Base-by-base conservation (phyloP, 345 rosid species). In the Salix caprea region DNA sequence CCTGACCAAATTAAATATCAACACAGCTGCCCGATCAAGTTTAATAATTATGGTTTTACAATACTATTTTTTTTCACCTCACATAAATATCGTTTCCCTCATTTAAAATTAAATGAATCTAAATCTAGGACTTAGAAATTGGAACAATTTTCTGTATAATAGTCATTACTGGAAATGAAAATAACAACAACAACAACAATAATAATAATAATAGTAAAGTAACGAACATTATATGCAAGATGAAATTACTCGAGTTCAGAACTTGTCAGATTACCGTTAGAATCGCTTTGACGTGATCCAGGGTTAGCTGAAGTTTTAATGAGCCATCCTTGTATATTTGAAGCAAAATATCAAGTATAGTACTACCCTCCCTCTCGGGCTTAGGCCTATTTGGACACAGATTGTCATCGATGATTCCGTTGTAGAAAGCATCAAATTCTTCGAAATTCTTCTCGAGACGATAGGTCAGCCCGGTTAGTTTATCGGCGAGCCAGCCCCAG, bases 221-320 rank as follows among this genome's bases (percentile, higher is more conserved):
- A 32, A 32, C 5, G 14, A 16, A 3, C 4, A 4, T 9, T 7
- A 1, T 10, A n/a, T 18, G 12, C n/a, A 11, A 34, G 24, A 64
- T 24, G 15, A 70, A 19, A 48, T 42, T 21, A 34, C 2, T 19
- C 5, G 46, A 56, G 61, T 39, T n/a, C 23, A 18, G 5, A 5
- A 11, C 10, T 23, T 26, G 14, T 21, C 7, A 3, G 6, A 34
- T 62, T 40, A 90, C 94, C 86, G 82, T 85, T 66, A 91, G 85
- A 15, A 84, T 44, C 50, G 81, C 91, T 85, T 90, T 88, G 84
- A 89, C 77, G 67, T 88, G 87, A 62, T 88, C 89, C 14, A 62
- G 37, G 2, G 84, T 83, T 44, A 89, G 76, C 32, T 86, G 60
- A 58, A 56, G 23, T 67, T 64, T 65, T 26, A 30, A 40, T 4